These are phyloP conservation scores for Angomonas deanei DNA, from an alignment of 208 protist species.

Conservation along the genomic window DNA sequence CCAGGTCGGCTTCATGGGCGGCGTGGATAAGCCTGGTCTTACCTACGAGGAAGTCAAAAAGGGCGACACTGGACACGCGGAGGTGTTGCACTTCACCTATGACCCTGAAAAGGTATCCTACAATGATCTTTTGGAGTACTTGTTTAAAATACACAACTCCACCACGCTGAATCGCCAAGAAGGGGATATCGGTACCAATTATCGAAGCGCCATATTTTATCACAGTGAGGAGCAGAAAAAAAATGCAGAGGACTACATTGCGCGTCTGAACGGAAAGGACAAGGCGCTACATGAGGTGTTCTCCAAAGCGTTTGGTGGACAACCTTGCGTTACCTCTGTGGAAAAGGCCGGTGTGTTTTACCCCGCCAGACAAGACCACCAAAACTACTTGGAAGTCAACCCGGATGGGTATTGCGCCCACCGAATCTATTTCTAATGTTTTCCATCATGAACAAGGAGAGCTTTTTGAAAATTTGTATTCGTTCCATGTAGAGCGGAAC, in stretches of 20 bases:
- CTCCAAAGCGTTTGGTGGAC: constrained; percentile 62
- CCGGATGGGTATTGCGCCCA: constrained; percentile 76
- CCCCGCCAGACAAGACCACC: constrained; percentile 84
- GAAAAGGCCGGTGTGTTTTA: constrained; percentile 69
- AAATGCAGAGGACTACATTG: constrained; percentile 68
- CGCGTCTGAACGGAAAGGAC: constrained; percentile 56
- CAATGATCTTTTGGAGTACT: constrained; percentile 83
- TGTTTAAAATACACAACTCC: constrained; percentile 95
- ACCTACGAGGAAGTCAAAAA: constrained; percentile 92
- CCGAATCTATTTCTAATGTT: constrained; percentile 63
- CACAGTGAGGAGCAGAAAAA: constrained; percentile 83
- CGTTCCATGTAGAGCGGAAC: too few species aligned
- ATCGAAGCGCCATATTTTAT: constrained; percentile 92
- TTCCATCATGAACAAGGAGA: neutral
- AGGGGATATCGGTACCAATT: constrained; percentile 92
- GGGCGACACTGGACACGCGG: constrained; percentile 91
- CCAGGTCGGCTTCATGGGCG: constrained; percentile 89
- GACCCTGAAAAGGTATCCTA: constrained; percentile 81
- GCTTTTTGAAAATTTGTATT: too few species aligned
- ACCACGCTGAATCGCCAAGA: constrained; percentile 90
- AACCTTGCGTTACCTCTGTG: constrained; percentile 58
- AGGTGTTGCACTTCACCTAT: constrained; percentile 90
- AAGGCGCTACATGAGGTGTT: constrained; percentile 48
- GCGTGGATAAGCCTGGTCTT: constrained; percentile 29
- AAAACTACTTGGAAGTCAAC: constrained; percentile 82